These are phyloP conservation scores for Glomus cerebriforme DNA, from an alignment of 192 early-diverging fungal genomes.

Conservation along the genomic window DNA sequence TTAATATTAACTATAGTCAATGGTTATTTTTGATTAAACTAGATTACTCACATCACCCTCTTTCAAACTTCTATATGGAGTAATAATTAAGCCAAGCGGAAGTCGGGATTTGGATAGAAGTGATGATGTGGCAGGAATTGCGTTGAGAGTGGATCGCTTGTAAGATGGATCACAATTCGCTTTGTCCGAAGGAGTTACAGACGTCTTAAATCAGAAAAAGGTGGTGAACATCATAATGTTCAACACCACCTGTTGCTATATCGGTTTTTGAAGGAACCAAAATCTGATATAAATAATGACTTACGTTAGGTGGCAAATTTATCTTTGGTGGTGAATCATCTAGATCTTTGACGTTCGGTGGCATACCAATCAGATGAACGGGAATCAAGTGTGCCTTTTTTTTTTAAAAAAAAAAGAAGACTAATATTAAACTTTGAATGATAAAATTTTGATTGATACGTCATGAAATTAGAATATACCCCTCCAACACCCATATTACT, in stretches of 20 bases:
- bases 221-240: constrained; percentile 10
- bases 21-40: background rate
- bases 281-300: background rate
- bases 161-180: constrained; percentile 77
- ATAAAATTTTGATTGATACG: background rate
- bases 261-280: background rate
- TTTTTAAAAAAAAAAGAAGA: background rate
- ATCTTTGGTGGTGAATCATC: constrained; percentile 49
- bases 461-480: constrained; percentile 22
- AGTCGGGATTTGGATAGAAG: constrained; percentile 86
- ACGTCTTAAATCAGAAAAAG: constrained; percentile 36
- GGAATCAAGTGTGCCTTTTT: constrained; percentile 34
- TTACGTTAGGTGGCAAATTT: constrained; percentile 55
- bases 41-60: constrained; percentile 64
- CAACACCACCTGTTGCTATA: background rate
- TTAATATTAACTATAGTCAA: background rate
- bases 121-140: constrained; percentile 79
- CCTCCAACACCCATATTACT: constrained; percentile 38
- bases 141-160: constrained; percentile 88
- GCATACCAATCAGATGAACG: constrained; percentile 54
- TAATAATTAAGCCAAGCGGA: constrained; percentile 86
- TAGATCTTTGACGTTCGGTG: constrained; percentile 51
- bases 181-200: constrained; percentile 54
- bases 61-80: constrained; percentile 80
- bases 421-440: background rate